Percentiles rank a stretch among this genome's conserved stretches.
These are phyloP conservation scores for Rhizophagus prolifer DNA, from an alignment of 192 early-diverging fungal species.

Conservation along the genomic window DNA sequence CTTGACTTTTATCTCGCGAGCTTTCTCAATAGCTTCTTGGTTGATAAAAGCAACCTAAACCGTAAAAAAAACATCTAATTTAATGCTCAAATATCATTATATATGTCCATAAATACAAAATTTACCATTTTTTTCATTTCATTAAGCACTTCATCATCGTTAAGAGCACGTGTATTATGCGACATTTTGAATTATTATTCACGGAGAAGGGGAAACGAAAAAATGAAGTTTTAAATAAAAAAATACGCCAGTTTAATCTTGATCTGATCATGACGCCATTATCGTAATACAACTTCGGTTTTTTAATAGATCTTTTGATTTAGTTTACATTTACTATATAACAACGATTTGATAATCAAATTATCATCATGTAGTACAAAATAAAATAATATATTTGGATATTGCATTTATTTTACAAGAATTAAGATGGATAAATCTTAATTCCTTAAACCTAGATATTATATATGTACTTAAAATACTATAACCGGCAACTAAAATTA, in stretches of 20 bases:
- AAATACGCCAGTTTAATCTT: not conserved
- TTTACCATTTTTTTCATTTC: slow-evolving; percentile 99
- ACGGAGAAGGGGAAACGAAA: not conserved
- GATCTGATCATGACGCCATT: no score
- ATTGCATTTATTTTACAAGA: no score
- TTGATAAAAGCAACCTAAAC: slow-evolving; percentile 93
- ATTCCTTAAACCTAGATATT: no score
- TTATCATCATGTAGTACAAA: no score
- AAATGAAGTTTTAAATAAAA: not conserved
- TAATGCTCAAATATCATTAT: not conserved
- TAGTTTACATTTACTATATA: no score
- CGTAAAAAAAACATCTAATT: not conserved
- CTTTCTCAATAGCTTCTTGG: slow-evolving; percentile 98
- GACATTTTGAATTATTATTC: slow-evolving; percentile 33
- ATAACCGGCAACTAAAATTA: no score
- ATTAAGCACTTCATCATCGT: slow-evolving; percentile 91
- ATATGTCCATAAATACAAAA: not conserved
- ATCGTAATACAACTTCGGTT: no score
- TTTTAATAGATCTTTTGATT: no score
- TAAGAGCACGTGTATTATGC: slow-evolving; percentile 64
- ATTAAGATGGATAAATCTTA: no score
- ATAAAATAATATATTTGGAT: no score
- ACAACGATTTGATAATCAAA: no score
- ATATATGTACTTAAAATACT: no score
- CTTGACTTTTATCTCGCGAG: slow-evolving; percentile 97